phyloP scores from a whole-genome alignment of 73 alveolate species.

The Blepharisma japonicum region DNA sequence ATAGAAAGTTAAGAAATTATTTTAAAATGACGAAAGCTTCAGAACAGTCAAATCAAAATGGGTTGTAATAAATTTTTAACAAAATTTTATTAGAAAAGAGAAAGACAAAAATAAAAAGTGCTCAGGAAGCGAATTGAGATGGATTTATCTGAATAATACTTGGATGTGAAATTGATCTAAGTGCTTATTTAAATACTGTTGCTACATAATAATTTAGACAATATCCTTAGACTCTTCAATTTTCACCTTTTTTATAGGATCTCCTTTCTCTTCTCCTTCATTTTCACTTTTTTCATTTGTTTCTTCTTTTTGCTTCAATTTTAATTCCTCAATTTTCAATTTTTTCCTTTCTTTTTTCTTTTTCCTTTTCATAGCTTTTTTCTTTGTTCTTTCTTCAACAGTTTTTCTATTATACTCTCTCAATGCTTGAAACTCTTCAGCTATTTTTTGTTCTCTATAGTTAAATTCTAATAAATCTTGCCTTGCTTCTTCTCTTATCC shows the following conservation, averaged over 20 bases:
- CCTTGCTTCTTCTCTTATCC: constrained; percentile 62
- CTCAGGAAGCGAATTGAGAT: too few relatives aligned
- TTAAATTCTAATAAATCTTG: constrained; percentile 51
- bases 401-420: constrained; percentile 38
- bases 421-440: constrained; percentile 35
- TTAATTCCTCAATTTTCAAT: constrained; percentile 12
- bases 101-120: too few relatives aligned
- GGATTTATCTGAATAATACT: too few relatives aligned
- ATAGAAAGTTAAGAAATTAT: too few relatives aligned
- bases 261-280: constrained; percentile 16
- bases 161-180: too few relatives aligned
- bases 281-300: constrained; percentile 30
- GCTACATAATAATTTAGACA: too few relatives aligned
- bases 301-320: constrained; percentile 30
- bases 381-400: constrained; percentile 51
- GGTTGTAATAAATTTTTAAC: too few relatives aligned
- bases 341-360: constrained; percentile 43
- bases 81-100: too few relatives aligned
- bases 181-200: too few relatives aligned
- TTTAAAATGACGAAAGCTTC: too few relatives aligned
- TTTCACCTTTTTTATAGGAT: background rate
- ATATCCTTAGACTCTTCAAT: too few relatives aligned
- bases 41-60: too few relatives aligned
- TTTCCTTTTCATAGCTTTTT: constrained; percentile 46
- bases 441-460: constrained; percentile 22